Evolutionary conservation across 345 rosid genomes (phyloP).

Genomic region (Brassica rapa): DNA sequence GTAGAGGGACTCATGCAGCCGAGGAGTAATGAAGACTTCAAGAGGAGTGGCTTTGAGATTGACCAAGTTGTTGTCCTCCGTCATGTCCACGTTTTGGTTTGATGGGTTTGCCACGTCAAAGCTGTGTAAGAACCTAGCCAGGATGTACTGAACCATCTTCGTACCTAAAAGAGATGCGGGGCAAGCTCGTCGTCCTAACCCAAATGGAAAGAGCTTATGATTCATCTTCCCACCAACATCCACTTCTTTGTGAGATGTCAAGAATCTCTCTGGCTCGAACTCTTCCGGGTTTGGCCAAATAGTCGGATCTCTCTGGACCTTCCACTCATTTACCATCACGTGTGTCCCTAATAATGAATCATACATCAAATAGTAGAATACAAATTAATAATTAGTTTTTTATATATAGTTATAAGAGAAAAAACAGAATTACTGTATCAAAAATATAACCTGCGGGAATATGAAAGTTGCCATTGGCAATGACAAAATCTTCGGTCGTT

Average conservation of each 20-base stretch:
- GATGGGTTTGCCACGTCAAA: conserved; percentile 41
- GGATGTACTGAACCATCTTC: conserved; percentile 37
- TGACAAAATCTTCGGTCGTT: conserved; percentile 42
- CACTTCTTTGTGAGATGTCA: conserved; percentile 21
- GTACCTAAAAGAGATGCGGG: conserved; percentile 41
- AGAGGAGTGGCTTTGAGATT: conserved; percentile 49
- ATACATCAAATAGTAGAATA: neutral
- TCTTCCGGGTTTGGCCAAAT: conserved; percentile 13
- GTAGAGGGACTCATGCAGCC: conserved; percentile 34
- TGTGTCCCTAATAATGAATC: conserved; percentile 3
- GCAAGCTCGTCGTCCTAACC: conserved; percentile 45
- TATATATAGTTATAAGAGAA: too few species aligned
- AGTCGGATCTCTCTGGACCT: conserved; percentile 15
- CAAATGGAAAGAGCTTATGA: conserved; percentile 45
- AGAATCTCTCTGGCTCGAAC: conserved; percentile 45
- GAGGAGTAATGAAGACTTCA: conserved; percentile 40
- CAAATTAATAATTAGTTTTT: too few species aligned
- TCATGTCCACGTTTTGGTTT: conserved; percentile 41
- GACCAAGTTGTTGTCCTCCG: conserved; percentile 34
- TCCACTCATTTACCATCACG: neutral
- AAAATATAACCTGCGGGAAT: conserved; percentile 40
- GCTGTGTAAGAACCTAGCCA: conserved; percentile 47
- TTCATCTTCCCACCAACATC: conserved; percentile 39
- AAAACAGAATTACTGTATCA: too few species aligned
- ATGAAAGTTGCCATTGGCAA: conserved; percentile 29